Evolutionary conservation across 805 yeast genomes (phyloP).

Genomic region (Yarrowia sp.): DNA sequence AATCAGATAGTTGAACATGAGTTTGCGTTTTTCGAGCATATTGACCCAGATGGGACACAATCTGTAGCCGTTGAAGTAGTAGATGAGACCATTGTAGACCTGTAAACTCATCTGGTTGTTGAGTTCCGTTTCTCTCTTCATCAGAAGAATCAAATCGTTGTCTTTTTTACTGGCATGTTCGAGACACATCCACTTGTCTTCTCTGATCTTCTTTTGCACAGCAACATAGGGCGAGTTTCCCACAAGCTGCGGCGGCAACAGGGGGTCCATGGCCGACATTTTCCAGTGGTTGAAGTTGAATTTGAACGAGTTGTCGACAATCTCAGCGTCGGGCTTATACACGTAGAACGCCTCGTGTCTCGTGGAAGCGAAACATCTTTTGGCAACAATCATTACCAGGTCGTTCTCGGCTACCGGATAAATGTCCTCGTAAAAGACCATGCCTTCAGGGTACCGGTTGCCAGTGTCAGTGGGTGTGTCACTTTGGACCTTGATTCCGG

Average conservation of each 20-base stretch:
- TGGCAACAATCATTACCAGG: neutral
- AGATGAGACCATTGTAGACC: neutral
- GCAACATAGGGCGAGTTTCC: neutral
- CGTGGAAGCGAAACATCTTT: neutral
- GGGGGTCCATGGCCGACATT: neutral
- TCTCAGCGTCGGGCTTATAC: constrained; percentile 8
- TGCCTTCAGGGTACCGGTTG: neutral
- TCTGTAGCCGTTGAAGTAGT: neutral
- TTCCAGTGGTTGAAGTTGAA: constrained; percentile 3
- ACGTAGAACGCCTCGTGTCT: constrained; percentile 14
- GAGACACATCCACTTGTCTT: neutral
- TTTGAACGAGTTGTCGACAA: neutral
- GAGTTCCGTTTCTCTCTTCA: neutral
- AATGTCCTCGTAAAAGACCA: neutral
- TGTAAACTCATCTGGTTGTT: neutral
- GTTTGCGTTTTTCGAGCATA: neutral
- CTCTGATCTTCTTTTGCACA: neutral
- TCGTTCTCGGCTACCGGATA: neutral
- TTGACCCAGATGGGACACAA: constrained; percentile 7
- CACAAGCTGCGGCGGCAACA: constrained; percentile 1
- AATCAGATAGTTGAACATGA: neutral
- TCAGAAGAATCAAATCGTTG: neutral
- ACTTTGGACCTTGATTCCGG: neutral
- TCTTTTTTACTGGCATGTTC: neutral
- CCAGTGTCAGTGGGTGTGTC: neutral